Evolutionary conservation across 108 stramenopile species (phyloP), one percentile per base, ranked within the genome.

Genomic region (Cylindrotheca fusiformis): DNA sequence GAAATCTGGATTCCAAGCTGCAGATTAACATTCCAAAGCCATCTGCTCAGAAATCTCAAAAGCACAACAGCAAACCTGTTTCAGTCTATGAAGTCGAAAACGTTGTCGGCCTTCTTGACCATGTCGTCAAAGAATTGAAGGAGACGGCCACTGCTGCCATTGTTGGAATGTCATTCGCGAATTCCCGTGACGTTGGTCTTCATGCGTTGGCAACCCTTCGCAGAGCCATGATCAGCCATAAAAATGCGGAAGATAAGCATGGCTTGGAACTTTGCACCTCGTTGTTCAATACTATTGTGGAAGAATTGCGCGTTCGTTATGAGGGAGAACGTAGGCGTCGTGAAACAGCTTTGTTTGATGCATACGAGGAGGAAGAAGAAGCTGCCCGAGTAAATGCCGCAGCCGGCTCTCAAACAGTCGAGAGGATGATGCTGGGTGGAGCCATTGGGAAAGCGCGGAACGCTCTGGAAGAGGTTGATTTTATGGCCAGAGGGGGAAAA

Each of bases 151-250:
- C 78, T 45, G 81, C 84, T 23, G 93, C 88, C 2, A 83, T 94
- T 50, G 82, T 80, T 4, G 93, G 93, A 10, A 63, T 94, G 32
- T 53, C 82, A 3, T 94, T 94, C 63, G 76, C 90, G 1, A 80
- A 69, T 33, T 75, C 90, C 19, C 74, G 93, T 0, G 93, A 94
- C 54, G 65, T 82, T 21, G 86, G 82, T 8, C 65, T 94, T 55
- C 67, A 76, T 56, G 76, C 81, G 5, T 56, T 82, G 66, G 75
- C 88, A 21, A 60, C 71, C 6, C 71, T 91, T 0, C 82, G 86
- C 19, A 56, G 69, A 25, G 73, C 84, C 19, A 69, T 81, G 29
- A 18, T 58, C 22, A 45, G 45, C 12, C 81, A 88, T 46, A 60
- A 90, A 57, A 60, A 50, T 55, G 27, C 32, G 20, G 55, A 61